Conservation (phyloP, 2,329 filamentous ascomycete species). For the Chrysoporthe cubensis region DNA sequence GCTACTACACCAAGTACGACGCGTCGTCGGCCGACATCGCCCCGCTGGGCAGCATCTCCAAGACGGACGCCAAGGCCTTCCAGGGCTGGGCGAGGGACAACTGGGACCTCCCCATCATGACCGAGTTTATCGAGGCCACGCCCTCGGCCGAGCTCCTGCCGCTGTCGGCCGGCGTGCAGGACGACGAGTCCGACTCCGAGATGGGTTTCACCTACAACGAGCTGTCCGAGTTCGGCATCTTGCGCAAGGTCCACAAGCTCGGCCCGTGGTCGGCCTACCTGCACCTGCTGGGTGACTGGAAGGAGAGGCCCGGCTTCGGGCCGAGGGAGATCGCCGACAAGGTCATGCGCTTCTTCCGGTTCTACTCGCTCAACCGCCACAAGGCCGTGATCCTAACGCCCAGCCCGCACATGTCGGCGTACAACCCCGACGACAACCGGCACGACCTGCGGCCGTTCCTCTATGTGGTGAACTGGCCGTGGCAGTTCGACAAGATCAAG, state of each 20-base stretch:
- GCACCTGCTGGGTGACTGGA: conserved; percentile 45
- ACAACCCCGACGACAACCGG: conserved; percentile 46
- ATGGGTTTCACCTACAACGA: conserved; percentile 51
- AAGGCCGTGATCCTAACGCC: conserved; percentile 67
- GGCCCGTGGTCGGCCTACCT: conserved; percentile 47
- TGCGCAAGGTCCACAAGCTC: conserved; percentile 47
- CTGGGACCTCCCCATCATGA: conserved; percentile 65
- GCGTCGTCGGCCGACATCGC: conserved; percentile 58
- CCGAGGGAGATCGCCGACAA: conserved; percentile 47
- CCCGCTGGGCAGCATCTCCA: conserved; percentile 58
- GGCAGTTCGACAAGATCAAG: conserved; percentile 48
- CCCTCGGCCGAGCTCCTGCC: conserved; percentile 58
- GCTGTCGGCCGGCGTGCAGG: conserved; percentile 44
- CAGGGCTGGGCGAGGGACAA: conserved; percentile 59
- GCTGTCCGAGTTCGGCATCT: conserved; percentile 43
- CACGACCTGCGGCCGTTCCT: conserved; percentile 47
- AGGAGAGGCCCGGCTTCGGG: conserved; percentile 35
- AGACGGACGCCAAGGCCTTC: conserved; percentile 69
- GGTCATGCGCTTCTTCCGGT: conserved; percentile 48
- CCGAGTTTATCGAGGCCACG: conserved; percentile 63
- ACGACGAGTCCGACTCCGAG: conserved; percentile 44
- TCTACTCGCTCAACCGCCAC: conserved; percentile 66
- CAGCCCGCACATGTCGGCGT: conserved; percentile 50
- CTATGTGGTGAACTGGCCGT: conserved; percentile 45
- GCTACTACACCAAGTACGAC: conserved; percentile 71